Conservation (phyloP, 148 eudicot genomes). For the Camellia sinensis region DNA sequence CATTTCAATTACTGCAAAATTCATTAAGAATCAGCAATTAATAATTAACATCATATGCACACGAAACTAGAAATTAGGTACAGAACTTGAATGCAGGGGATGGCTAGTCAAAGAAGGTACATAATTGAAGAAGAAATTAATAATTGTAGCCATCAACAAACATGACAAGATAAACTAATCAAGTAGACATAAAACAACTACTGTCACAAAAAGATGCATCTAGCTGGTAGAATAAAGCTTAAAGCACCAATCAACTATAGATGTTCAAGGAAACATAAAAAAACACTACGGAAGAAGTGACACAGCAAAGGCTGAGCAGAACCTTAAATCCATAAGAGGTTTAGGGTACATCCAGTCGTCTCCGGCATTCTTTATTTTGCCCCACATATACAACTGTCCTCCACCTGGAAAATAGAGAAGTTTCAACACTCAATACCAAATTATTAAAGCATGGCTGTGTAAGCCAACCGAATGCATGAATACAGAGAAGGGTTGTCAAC, state of each 20-base stretch:
- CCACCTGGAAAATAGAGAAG: constrained; percentile 52
- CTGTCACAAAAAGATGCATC: too few relatives aligned
- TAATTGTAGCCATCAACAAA: neutral
- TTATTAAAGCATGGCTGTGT: neutral
- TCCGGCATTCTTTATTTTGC: constrained; percentile 78
- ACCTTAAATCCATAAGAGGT: constrained; percentile 94
- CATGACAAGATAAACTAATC: neutral
- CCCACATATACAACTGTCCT: constrained; percentile 98
- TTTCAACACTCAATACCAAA: neutral
- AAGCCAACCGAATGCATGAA: neutral
- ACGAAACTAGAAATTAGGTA: too few relatives aligned
- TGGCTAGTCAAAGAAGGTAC: neutral
- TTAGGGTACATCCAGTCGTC: constrained; percentile 99
- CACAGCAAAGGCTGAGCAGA: constrained; percentile 12
- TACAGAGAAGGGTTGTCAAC: too few relatives aligned
- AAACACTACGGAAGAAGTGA: neutral
- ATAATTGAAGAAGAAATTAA: too few relatives aligned
- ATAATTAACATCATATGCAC: too few relatives aligned
- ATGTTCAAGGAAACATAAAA: neutral
- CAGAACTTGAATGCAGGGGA: neutral
- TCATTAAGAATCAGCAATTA: too few relatives aligned
- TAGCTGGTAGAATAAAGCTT: too few relatives aligned
- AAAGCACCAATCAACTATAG: too few relatives aligned
- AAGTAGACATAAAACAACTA: neutral
- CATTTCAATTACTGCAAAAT: too few relatives aligned